These are phyloP conservation scores for Fusarium poae DNA, from an alignment of 2,329 filamentous ascomycete genomes.

Conservation along the genomic window DNA sequence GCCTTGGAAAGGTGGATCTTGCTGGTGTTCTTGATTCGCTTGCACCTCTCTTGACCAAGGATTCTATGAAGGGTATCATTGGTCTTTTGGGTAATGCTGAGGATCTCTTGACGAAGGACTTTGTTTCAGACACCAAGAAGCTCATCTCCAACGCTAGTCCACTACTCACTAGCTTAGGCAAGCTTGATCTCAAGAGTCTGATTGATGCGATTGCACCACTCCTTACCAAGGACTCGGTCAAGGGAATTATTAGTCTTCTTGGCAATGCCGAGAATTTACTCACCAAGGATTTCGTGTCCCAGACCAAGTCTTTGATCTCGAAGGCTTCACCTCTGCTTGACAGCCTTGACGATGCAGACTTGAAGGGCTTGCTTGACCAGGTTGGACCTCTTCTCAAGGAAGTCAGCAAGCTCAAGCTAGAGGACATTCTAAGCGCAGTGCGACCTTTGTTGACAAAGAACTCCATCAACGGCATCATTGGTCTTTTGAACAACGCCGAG, in stretches of 20 bases:
- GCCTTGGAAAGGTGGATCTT: conserved; percentile 53
- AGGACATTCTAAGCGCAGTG: conserved; percentile 47
- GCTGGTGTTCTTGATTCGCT: conserved; percentile 46
- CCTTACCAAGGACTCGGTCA: conserved; percentile 50
- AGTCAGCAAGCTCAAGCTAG: conserved; percentile 51
- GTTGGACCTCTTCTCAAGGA: conserved; percentile 53
- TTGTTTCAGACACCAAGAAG: conserved; percentile 47
- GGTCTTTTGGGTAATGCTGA: conserved; percentile 53
- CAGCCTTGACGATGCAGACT: conserved; percentile 52
- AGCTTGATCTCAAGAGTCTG: conserved; percentile 54
- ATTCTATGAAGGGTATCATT: conserved; percentile 51
- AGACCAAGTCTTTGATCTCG: conserved; percentile 45
- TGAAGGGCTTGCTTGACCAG: conserved; percentile 50
- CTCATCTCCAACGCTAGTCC: conserved; percentile 47
- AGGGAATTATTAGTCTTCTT: conserved; percentile 51
- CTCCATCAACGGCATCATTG: conserved; percentile 51
- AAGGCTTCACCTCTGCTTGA: conserved; percentile 51
- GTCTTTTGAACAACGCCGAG: conserved; percentile 53
- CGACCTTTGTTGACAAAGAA: conserved; percentile 51
- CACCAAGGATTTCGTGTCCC: conserved; percentile 39
- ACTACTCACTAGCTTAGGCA: conserved; percentile 45
- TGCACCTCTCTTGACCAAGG: conserved; percentile 50
- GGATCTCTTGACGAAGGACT: conserved; percentile 46
- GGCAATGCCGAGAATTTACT: conserved; percentile 51
- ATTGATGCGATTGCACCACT: conserved; percentile 48